Percentiles rank a stretch among this genome's conserved stretches.
Conservation (phyloP, 768 basidiomycete genomes). For the Hydnomerulius pinastri region DNA sequence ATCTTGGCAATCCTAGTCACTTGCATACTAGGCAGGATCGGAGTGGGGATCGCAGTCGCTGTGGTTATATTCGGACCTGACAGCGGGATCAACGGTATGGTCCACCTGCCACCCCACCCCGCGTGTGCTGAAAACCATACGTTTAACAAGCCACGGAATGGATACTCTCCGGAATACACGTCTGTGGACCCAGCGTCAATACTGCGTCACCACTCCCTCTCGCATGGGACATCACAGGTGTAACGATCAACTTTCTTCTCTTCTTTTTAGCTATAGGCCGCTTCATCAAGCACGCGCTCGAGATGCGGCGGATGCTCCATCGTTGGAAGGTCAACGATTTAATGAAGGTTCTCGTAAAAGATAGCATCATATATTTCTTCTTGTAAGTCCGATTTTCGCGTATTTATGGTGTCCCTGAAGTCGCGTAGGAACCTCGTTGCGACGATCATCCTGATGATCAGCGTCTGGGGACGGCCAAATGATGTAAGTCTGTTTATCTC, state of each 20-base stretch:
- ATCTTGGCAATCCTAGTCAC: slow-evolving; percentile 9
- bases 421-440: slow-evolving; percentile 13
- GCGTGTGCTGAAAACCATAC: not conserved
- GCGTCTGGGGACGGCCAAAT: slow-evolving; percentile 12
- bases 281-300: slow-evolving; percentile 12
- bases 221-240: slow-evolving; percentile 16
- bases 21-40: slow-evolving; percentile 7
- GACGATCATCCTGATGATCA: slow-evolving; percentile 17
- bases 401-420: not conserved
- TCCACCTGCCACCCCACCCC: too few relatives aligned
- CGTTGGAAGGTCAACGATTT: slow-evolving; percentile 14
- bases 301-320: slow-evolving; percentile 5
- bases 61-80: slow-evolving; percentile 14
- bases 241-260: slow-evolving; percentile 12
- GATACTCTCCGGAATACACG: slow-evolving; percentile 15
- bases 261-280: slow-evolving; percentile 17
- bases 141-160: slow-evolving; percentile 13
- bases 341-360: slow-evolving; percentile 16
- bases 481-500: slow-evolving; percentile 4
- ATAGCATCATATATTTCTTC: slow-evolving; percentile 21
- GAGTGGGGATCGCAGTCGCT: slow-evolving; percentile 9
- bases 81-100: slow-evolving; percentile 17
- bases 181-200: slow-evolving; percentile 13
- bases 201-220: slow-evolving; percentile 5
- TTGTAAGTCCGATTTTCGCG: slow-evolving; percentile 12